Base-by-base conservation (phyloP, 2,329 filamentous ascomycete genomes). In the Ceratocystis papillata region DNA sequence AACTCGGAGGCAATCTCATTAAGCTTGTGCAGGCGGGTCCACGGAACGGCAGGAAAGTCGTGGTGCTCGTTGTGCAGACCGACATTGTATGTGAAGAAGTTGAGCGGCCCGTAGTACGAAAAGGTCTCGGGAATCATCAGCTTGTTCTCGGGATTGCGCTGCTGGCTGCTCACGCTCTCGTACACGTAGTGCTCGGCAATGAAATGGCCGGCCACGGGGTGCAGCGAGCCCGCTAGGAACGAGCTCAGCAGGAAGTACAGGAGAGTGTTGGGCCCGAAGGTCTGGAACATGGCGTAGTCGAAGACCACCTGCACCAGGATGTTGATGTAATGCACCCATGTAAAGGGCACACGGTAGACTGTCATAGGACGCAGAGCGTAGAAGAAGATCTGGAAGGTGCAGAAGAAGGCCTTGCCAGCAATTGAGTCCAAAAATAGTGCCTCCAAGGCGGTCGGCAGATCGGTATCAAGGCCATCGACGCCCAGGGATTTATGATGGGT, bases 401-500 rank as follows among this genome's bases (percentile, higher is more conserved):
- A 93, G 83, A 99, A 99, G 80, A 99, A 99, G 70, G 94, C 87
- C 78, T 99, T 99, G 75, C 94, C 94, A 20, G 93, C 84, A 71
- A 99, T 87, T 6, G 91, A 96, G 79, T 99, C 89, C 72, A 99
- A 87, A 75, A 99, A 88, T 74, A 96, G 78, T 69, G 91, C 93
- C 79, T 99, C 94, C 63, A 96, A 77, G 62, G 89, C 85, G 20
- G 94, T 97, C 28, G 94, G 94, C 33, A 99, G 86, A 74, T 99
- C 94, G 57, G 93, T 96, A 75, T 99, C 94, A 55, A 99, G 84
- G 66, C 94, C 94, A 72, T 96, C 90, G 63, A 99, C 93, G 69
- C 94, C 94, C 64, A 99, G 87, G 46, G 92, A 96, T 80, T 99
- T 99, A 83, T 99, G 94, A 78, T 99, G 94, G 1, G 94, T 99